Conservation (phyloP, 2,329 filamentous ascomycete genomes). For the Botrytis hyacinthi region DNA sequence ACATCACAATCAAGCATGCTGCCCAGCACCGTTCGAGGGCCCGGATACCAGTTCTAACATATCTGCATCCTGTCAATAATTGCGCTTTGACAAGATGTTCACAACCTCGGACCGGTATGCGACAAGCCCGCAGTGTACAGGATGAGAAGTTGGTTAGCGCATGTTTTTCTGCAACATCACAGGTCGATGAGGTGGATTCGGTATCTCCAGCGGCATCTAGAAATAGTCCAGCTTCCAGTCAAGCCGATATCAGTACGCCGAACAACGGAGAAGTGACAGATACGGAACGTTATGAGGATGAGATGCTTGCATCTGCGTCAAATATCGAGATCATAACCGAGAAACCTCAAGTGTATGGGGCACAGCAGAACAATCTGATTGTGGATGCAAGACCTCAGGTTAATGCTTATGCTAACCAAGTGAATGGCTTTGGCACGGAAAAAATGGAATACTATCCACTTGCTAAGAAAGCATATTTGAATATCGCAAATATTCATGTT, state of each 20-base stretch:
- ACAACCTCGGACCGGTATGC: constrained; percentile 83
- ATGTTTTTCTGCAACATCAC: constrained; percentile 70
- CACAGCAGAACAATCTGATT: constrained; percentile 90
- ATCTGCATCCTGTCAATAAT: constrained; percentile 95
- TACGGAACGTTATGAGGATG: constrained; percentile 66
- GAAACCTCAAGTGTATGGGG: constrained; percentile 74
- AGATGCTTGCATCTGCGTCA: constrained; percentile 54
- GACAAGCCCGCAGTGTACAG: constrained; percentile 86
- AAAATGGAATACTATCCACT: constrained; percentile 98
- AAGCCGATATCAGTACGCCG: constrained; percentile 46
- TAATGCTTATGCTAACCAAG: constrained; percentile 93
- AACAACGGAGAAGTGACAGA: constrained; percentile 52
- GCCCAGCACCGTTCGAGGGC: constrained; percentile 83
- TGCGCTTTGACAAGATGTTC: constrained; percentile 95
- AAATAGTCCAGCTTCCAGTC: constrained; percentile 49
- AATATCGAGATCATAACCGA: constrained; percentile 52
- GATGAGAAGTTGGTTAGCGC: constrained; percentile 92
- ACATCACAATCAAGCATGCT: constrained; percentile 93
- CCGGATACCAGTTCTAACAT: constrained; percentile 85
- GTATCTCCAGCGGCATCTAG: constrained; percentile 32
- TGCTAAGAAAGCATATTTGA: constrained; percentile 85
- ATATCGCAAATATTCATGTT: constrained; percentile 97
- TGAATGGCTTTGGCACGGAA: constrained; percentile 88
- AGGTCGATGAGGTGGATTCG: constrained; percentile 31
- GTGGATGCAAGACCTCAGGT: constrained; percentile 93